Conservation (phyloP, 805 yeast genomes). For the Soucietia sequanensis region DNA sequence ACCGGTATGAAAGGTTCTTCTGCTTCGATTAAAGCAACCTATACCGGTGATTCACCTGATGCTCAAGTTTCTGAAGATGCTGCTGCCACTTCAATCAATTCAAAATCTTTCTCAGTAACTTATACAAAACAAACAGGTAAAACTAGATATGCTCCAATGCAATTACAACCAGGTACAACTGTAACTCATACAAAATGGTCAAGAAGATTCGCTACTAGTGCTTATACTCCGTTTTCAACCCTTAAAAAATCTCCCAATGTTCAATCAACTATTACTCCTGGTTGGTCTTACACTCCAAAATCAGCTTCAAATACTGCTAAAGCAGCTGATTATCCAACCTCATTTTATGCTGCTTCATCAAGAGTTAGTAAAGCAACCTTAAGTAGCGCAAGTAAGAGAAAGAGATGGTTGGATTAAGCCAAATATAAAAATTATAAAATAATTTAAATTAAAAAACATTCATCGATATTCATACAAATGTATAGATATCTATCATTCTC, state of each 20-base stretch:
- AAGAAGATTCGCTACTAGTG: constrained; percentile 63
- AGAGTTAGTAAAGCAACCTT: constrained; percentile 43
- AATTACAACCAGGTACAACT: constrained; percentile 72
- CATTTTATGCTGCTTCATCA: constrained; percentile 59
- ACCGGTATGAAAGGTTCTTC: constrained; percentile 71
- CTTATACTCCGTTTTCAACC: constrained; percentile 57
- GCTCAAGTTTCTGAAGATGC: constrained; percentile 37
- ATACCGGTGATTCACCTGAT: constrained; percentile 41
- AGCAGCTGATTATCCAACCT: constrained; percentile 67
- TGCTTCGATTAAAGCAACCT: constrained; percentile 42
- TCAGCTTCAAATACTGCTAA: constrained; percentile 69
- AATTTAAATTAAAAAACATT: no score
- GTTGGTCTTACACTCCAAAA: constrained; percentile 71
- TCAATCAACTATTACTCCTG: constrained; percentile 75
- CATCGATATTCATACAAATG: no score
- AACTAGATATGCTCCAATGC: constrained; percentile 90
- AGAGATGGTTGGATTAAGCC: constrained; percentile 44
- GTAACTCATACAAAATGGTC: constrained; percentile 70
- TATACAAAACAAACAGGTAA: constrained; percentile 78
- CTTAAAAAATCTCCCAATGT: constrained; percentile 45
- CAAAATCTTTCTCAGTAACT: constrained; percentile 60
- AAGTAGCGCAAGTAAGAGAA: constrained; percentile 32
- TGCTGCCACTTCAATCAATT: constrained; percentile 19
- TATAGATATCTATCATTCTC: no score
- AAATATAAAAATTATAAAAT: no score